Evolutionary conservation across 495 filamentous ascomycete species (phyloP), one percentile per base, ranked within the genome.

Genomic region (Penicillium cinerascens): DNA sequence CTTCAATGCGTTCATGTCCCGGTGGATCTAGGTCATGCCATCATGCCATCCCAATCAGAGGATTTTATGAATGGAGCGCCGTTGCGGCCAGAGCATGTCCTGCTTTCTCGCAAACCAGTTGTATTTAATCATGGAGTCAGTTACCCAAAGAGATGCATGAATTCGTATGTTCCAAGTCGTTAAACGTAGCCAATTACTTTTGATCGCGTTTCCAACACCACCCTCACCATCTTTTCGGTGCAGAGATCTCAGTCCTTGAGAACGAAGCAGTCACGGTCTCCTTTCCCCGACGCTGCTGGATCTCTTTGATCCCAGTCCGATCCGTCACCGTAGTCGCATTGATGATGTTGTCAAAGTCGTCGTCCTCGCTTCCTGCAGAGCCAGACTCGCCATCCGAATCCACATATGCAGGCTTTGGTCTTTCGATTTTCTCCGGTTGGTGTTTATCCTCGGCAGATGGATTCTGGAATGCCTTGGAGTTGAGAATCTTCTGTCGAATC

Each of bases 311-410:
- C 0, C 92, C 91, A 11, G 85, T 85, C 47, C 85, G 80, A 63
- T 97, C 91, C 3, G 89, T 96, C 17, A 91, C 78, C 0, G 88
- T 89, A 3, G 87, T 89, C 2, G 93, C 92, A 53, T 89, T 80
- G 67, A 96, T 95, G 65, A 97, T 95, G 54, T 87, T 87, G 58
- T 96, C 92, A 59, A 97, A 96, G 8, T 77, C 80, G 16, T 81
- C 80, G 25, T 86, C 84, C n/a, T 83, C 80, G 38, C 78, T 85
- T 37, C 85, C 82, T 29, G 85, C 86, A 3, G 84, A 87, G 40
- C 86, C 86, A 1, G 89, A 84, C 59, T 89, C 86, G 26, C 80
- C 80, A 55, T 91, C 87, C 1, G 84, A 84, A 47, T 92, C 87
- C 23, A 82, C 78, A n/a, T 66, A 64, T 9, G 64, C 26, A 25